A percentile compares a stretch with the other conserved stretches of the same genome.
phyloP scores from a whole-genome alignment of 2,329 filamentous ascomycete species.

The Claviceps purpurea region DNA sequence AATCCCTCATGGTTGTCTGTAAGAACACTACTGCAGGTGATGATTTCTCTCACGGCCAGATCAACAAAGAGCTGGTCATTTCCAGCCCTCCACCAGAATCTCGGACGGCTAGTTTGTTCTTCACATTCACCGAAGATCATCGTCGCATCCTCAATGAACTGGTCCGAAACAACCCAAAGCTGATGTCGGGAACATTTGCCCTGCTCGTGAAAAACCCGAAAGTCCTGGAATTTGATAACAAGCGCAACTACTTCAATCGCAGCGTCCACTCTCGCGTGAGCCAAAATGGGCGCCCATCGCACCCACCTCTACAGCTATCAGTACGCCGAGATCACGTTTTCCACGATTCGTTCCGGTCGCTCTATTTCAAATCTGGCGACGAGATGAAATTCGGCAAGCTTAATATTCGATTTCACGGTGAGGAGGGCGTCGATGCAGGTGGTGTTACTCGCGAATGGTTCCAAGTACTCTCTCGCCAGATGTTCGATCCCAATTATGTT shows the following conservation, averaged over 20 bases:
- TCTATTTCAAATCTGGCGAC: conserved; percentile 91
- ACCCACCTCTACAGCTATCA: conserved; percentile 65
- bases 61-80: conserved; percentile 54
- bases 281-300: conserved; percentile 54
- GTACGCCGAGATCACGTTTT: conserved; percentile 93
- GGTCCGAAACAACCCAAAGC: conserved; percentile 88
- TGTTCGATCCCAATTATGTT: conserved; percentile 98
- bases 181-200: conserved; percentile 97
- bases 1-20: conserved; percentile 97
- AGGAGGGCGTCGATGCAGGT: conserved; percentile 95
- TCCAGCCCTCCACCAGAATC: conserved; percentile 65
- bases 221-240: conserved; percentile 98
- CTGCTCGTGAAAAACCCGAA: conserved; percentile 96
- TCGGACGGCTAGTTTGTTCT: conserved; percentile 82
- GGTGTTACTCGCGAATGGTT: conserved; percentile 99
- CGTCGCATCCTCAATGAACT: conserved; percentile 96
- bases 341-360: conserved; percentile 94
- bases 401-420: conserved; percentile 91
- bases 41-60: conserved; percentile 34
- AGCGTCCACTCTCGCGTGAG: conserved; percentile 65
- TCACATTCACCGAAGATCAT: conserved; percentile 94
- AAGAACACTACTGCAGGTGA: conserved; percentile 87
- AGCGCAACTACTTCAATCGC: conserved; percentile 96
- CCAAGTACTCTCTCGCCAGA: conserved; percentile 89
- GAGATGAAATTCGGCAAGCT: conserved; percentile 99